These are phyloP conservation scores for Podosphaera xanthii DNA, from an alignment of 2,329 filamentous ascomycete genomes.

Conservation along the genomic window DNA sequence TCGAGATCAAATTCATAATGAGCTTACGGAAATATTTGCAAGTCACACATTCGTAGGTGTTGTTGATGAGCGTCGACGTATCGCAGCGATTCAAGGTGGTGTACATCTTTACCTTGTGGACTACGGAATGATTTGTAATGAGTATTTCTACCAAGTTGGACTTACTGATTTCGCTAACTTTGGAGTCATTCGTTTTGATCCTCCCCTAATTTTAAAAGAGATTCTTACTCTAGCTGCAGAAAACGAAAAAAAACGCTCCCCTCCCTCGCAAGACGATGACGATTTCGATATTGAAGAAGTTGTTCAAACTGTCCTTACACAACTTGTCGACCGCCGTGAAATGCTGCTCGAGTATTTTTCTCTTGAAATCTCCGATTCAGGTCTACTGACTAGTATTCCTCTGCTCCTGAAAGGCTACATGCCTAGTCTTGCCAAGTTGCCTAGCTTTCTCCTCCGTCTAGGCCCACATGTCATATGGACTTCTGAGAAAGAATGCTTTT, in stretches of 20 bases:
- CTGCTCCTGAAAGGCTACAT: conserved; percentile 75
- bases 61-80: conserved; percentile 64
- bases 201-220: conserved; percentile 46
- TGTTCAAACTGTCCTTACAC: conserved; percentile 38
- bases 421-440: conserved; percentile 67
- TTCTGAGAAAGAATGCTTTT: conserved; percentile 67
- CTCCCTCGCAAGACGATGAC: conserved; percentile 12
- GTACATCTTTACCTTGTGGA: conserved; percentile 84
- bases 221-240: conserved; percentile 53
- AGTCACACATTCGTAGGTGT: conserved; percentile 84
- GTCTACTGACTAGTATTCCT: conserved; percentile 58
- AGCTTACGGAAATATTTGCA: conserved; percentile 68
- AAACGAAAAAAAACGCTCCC: conserved; percentile 33
- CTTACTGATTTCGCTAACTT: conserved; percentile 94
- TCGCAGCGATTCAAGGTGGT: conserved; percentile 82
- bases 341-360: conserved; percentile 91
- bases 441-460: conserved; percentile 65
- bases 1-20: conserved; percentile 59
- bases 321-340: conserved; percentile 53
- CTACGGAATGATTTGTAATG: conserved; percentile 66
- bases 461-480: conserved; percentile 78
- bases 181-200: conserved; percentile 57
- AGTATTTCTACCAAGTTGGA: conserved; percentile 90
- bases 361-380: conserved; percentile 55
- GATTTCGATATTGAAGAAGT: conserved; percentile 46